Percentiles rank a stretch among this genome's conserved stretches.
Evolutionary conservation across 345 rosid genomes (phyloP).

Genomic region (Streptanthus diversifolius): DNA sequence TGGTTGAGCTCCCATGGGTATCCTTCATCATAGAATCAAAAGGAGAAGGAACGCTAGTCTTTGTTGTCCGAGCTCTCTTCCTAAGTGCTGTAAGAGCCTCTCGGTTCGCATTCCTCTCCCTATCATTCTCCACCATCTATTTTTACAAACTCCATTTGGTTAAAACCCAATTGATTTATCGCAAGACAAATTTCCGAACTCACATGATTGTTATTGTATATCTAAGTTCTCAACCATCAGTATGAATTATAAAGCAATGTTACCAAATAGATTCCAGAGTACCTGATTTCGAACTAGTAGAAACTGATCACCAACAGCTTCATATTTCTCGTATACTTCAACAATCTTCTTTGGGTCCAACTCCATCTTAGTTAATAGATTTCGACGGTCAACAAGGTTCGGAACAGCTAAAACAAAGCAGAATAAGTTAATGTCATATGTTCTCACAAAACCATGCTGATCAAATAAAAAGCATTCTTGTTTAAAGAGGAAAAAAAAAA

Average conservation of each 20-base stretch:
- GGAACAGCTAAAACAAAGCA: background rate
- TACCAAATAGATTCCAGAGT: slow-evolving; percentile 7
- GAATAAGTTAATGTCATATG: background rate
- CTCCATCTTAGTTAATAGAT: slow-evolving; percentile 44
- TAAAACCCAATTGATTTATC: background rate
- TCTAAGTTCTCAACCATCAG: too few species aligned
- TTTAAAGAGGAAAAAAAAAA: too few species aligned
- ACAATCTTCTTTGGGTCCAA: slow-evolving; percentile 49
- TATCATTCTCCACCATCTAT: slow-evolving; percentile 67
- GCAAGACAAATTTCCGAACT: background rate
- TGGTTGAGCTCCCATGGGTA: slow-evolving; percentile 24
- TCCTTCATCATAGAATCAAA: slow-evolving; percentile 82
- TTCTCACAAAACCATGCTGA: too few species aligned
- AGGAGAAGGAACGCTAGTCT: slow-evolving; percentile 57
- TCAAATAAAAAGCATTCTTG: background rate
- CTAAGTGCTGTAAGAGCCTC: slow-evolving; percentile 77
- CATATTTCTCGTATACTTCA: slow-evolving; percentile 49
- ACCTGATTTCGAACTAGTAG: slow-evolving; percentile 65
- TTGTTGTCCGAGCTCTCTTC: slow-evolving; percentile 75
- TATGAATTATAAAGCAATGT: too few species aligned
- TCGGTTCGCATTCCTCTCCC: slow-evolving; percentile 66
- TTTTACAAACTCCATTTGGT: slow-evolving; percentile 3
- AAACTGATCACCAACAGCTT: slow-evolving; percentile 71
- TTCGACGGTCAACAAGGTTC: background rate
- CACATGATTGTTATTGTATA: background rate